Conservation (phyloP, 1,284 basidiomycete species). For the Ganoderma leucocontextum region DNA sequence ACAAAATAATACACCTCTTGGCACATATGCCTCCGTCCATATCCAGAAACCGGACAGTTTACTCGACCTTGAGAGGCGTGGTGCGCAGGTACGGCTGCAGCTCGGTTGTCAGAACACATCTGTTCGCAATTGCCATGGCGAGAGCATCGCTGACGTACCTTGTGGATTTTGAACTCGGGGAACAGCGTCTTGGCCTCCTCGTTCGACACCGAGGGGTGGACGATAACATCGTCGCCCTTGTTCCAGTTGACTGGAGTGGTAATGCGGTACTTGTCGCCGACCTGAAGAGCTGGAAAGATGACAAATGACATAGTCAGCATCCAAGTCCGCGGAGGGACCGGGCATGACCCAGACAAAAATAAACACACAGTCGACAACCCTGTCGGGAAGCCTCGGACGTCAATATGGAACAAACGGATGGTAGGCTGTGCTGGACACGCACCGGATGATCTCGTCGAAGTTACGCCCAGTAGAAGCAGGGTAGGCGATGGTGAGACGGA, state of each 20-base stretch:
- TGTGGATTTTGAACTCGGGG: constrained; percentile 75
- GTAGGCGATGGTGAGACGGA: constrained; percentile 91
- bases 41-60: constrained; percentile 25
- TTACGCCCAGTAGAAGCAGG: constrained; percentile 88
- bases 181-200: constrained; percentile 92
- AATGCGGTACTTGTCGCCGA: constrained; percentile 90
- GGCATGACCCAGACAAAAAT: background rate
- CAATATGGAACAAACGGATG: constrained; percentile 22
- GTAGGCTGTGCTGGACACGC: constrained; percentile 30
- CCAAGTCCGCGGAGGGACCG: background rate
- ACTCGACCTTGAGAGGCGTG: constrained; percentile 66
- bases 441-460: constrained; percentile 91
- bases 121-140: background rate
- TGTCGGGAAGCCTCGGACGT: constrained; percentile 29
- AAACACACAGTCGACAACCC: constrained; percentile 71
- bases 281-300: constrained; percentile 73
- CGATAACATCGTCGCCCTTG: constrained; percentile 92
- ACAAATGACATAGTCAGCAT: constrained; percentile 18
- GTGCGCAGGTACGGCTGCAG: constrained; percentile 79
- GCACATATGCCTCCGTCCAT: constrained; percentile 24
- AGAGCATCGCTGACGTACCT: constrained; percentile 51
- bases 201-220: constrained; percentile 88
- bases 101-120: background rate
- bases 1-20: constrained; percentile 32
- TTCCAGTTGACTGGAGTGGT: constrained; percentile 96